Percentiles rank a stretch among this genome's conserved stretches.
Conservation (phyloP, 1,284 basidiomycete species). For the Papiliotrema fonsecae region DNA sequence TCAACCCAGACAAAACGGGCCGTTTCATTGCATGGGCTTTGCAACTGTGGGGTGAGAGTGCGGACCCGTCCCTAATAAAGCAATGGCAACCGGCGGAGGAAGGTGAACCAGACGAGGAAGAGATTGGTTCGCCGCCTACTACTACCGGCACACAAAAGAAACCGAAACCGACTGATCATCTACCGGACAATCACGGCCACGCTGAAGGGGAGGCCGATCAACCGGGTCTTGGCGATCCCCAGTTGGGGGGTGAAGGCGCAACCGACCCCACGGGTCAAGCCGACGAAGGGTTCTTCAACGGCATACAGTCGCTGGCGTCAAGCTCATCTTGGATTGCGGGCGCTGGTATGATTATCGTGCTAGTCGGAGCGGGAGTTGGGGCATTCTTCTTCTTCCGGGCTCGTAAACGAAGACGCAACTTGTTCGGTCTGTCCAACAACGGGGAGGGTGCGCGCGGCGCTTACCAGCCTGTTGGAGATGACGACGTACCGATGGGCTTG, state of each 20-base stretch:
- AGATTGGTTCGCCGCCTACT: slow-evolving; percentile 49
- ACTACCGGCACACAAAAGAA: slow-evolving; percentile 52
- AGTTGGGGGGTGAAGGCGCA: slow-evolving; percentile 6
- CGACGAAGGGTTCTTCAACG: slow-evolving; percentile 82
- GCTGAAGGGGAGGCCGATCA: slow-evolving; percentile 42
- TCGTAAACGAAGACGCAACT: slow-evolving; percentile 54
- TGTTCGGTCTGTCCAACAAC: slow-evolving; percentile 31
- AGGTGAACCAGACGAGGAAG: slow-evolving; percentile 46
- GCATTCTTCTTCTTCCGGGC: slow-evolving; percentile 54
- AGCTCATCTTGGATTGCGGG: slow-evolving; percentile 81
- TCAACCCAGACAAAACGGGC: slow-evolving; percentile 61
- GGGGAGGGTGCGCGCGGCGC: slow-evolving; percentile 50
- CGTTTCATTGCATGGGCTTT: slow-evolving; percentile 88
- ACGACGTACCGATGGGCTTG: slow-evolving; percentile 69
- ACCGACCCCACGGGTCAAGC: slow-evolving; percentile 19
- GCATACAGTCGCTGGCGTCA: slow-evolving; percentile 68
- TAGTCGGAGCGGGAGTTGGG: slow-evolving; percentile 61
- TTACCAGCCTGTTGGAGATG: slow-evolving; percentile 64
- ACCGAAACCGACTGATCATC: slow-evolving; percentile 78
- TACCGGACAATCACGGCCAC: slow-evolving; percentile 77
- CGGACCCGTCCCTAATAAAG: slow-evolving; percentile 65
- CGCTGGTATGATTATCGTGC: slow-evolving; percentile 66
- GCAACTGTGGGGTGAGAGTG: slow-evolving; percentile 85
- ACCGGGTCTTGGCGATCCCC: slow-evolving; percentile 25
- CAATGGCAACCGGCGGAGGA: slow-evolving; percentile 53